Percentiles rank a stretch among this genome's conserved stretches.
Conservation (phyloP, 306 rosid species). For the Adenanthera pavonina region DNA sequence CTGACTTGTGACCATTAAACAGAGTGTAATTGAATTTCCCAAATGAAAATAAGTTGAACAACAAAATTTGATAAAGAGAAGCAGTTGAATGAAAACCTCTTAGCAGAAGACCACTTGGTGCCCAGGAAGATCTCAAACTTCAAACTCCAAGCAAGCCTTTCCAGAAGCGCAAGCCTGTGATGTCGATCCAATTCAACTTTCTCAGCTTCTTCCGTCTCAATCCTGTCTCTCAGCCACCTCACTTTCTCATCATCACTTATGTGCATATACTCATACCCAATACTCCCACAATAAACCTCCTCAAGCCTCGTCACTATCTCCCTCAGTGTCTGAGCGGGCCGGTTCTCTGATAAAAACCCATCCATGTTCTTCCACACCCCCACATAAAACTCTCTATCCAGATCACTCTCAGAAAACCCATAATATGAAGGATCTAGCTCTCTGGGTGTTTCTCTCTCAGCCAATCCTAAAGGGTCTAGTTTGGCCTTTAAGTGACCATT, state of each 20-base stretch:
- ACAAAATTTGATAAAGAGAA: background rate
- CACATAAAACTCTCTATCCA: constrained; percentile 85
- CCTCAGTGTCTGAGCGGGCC: constrained; percentile 86
- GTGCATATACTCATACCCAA: constrained; percentile 95
- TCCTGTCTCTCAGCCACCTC: constrained; percentile 86
- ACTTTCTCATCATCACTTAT: constrained; percentile 77
- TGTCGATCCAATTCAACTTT: constrained; percentile 53
- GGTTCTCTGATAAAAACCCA: constrained; percentile 96
- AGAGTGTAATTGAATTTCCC: no score
- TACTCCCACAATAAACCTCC: constrained; percentile 90
- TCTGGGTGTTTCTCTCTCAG: constrained; percentile 62
- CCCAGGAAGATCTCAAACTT: constrained; percentile 87
- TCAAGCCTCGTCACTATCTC: constrained; percentile 86
- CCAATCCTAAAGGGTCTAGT: constrained; percentile 80
- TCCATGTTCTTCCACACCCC: constrained; percentile 84
- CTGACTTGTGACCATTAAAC: no score
- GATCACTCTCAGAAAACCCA: constrained; percentile 89
- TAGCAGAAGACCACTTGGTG: constrained; percentile 88
- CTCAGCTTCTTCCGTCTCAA: constrained; percentile 73
- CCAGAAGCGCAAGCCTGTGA: constrained; percentile 81
- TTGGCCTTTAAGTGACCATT: constrained; percentile 90
- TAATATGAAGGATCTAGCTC: constrained; percentile 84
- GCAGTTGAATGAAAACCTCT: constrained; percentile 21
- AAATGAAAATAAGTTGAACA: no score
- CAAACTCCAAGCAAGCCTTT: constrained; percentile 89